Evolutionary conservation across 1,284 basidiomycete genomes (phyloP).

Genomic region (Apiotrichum montevideense): DNA sequence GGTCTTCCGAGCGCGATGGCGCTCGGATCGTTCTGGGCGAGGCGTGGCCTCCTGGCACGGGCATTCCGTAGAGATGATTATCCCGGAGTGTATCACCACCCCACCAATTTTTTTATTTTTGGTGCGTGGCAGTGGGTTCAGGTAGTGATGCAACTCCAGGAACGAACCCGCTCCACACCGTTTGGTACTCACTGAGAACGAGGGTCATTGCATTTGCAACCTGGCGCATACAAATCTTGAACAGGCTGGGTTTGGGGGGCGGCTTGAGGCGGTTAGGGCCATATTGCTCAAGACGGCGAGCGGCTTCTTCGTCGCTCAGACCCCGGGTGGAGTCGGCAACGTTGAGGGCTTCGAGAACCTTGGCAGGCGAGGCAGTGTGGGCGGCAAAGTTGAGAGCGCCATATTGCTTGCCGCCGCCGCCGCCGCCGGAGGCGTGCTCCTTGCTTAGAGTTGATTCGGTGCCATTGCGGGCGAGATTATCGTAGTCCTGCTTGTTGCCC

Average conservation of each 20-base stretch:
- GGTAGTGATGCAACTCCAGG: no score
- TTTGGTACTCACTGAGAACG: slow-evolving; percentile 37
- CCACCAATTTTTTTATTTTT: no score
- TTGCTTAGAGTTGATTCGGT: not conserved
- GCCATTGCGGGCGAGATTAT: not conserved
- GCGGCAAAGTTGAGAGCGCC: slow-evolving; percentile 27
- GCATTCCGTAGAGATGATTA: no score
- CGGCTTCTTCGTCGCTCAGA: slow-evolving; percentile 29
- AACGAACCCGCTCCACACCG: no score
- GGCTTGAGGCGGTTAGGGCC: slow-evolving; percentile 48
- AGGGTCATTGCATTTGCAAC: slow-evolving; percentile 46
- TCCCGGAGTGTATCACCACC: no score
- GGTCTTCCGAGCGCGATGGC: no score
- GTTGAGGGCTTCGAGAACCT: slow-evolving; percentile 39
- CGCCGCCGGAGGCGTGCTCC: not conserved
- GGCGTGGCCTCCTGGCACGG: no score
- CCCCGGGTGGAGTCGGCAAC: slow-evolving; percentile 31
- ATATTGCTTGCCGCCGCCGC: not conserved
- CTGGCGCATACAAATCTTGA: slow-evolving; percentile 38
- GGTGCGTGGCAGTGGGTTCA: no score
- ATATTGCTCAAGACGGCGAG: slow-evolving; percentile 31
- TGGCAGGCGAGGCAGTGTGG: slow-evolving; percentile 35
- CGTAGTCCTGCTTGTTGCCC: not conserved
- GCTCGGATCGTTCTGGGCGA: no score
- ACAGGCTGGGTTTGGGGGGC: slow-evolving; percentile 37